Percentiles rank a stretch among this genome's conserved stretches.
Evolutionary conservation across 2,329 filamentous ascomycete genomes (phyloP).

Genomic region (Chrysoporthe puriensis): DNA sequence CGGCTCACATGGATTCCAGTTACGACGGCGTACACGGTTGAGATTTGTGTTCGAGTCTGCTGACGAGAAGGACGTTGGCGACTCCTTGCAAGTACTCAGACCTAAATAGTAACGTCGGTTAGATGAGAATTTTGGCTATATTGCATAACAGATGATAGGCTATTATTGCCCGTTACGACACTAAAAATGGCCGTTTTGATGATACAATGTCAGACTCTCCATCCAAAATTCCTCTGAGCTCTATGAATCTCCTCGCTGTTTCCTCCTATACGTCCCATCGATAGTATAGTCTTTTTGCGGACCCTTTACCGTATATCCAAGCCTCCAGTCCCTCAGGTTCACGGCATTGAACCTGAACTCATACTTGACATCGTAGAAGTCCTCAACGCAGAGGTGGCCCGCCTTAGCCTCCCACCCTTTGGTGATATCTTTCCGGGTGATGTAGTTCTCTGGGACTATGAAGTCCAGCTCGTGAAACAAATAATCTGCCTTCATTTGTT

Average conservation of each 20-base stretch:
- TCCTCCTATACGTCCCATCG: slow-evolving; percentile 50
- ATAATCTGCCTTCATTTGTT: slow-evolving; percentile 66
- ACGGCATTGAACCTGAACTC: slow-evolving; percentile 66
- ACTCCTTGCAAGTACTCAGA: no score
- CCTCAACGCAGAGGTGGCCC: slow-evolving; percentile 71
- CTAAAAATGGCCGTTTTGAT: no score
- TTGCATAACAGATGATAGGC: no score
- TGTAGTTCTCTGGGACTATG: slow-evolving; percentile 39
- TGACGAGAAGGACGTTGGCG: no score
- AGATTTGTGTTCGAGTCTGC: no score
- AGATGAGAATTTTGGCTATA: no score
- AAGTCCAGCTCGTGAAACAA: slow-evolving; percentile 78
- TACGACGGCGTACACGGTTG: no score
- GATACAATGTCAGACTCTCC: not conserved
- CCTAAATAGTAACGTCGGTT: no score
- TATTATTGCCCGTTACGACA: no score
- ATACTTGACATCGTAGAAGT: slow-evolving; percentile 73
- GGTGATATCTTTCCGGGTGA: slow-evolving; percentile 30
- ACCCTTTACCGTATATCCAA: slow-evolving; percentile 69
- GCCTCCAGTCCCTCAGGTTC: slow-evolving; percentile 59
- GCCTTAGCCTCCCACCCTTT: slow-evolving; percentile 66
- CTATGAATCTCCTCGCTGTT: not conserved
- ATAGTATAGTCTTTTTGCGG: slow-evolving; percentile 76
- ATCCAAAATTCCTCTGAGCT: no score
- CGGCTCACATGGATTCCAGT: no score